Conservation (phyloP, 2,329 filamentous ascomycete genomes). For the Hortaea sp. region DNA sequence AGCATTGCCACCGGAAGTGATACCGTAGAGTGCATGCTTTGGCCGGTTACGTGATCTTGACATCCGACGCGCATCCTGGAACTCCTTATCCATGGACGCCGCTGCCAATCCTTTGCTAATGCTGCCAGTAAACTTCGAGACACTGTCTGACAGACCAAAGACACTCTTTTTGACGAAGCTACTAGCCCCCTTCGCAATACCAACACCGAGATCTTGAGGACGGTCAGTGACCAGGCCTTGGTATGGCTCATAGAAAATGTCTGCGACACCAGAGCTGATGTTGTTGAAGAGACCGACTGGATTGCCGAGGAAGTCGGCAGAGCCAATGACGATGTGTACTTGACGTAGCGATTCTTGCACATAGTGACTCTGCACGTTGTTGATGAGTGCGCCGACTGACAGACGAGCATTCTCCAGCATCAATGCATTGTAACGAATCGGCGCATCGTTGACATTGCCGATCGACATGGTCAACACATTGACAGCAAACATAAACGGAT, state of each 20-base stretch:
- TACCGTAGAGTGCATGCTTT: slow-evolving; percentile 93
- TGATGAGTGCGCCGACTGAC: slow-evolving; percentile 70
- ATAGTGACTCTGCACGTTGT: slow-evolving; percentile 88
- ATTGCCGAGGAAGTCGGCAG: slow-evolving; percentile 94
- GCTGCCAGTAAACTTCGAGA: slow-evolving; percentile 95
- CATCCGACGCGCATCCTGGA: slow-evolving; percentile 92
- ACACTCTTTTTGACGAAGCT: slow-evolving; percentile 98
- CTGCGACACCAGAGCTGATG: slow-evolving; percentile 89
- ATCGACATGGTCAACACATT: slow-evolving; percentile 99
- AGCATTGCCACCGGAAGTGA: slow-evolving; percentile 89
- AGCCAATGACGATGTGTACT: slow-evolving; percentile 93
- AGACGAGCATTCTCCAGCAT: slow-evolving; percentile 93
- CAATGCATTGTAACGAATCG: slow-evolving; percentile 82
- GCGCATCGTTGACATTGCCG: slow-evolving; percentile 96
- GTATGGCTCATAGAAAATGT: slow-evolving; percentile 99
- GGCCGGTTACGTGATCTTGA: slow-evolving; percentile 85
- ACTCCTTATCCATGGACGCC: slow-evolving; percentile 95
- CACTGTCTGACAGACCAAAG: slow-evolving; percentile 92
- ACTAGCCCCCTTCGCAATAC: slow-evolving; percentile 91
- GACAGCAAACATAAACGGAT: slow-evolving; percentile 96
- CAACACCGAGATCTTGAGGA: slow-evolving; percentile 87
- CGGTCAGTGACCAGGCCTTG: slow-evolving; percentile 93
- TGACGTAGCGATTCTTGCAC: slow-evolving; percentile 93
- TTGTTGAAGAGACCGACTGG: slow-evolving; percentile 97
- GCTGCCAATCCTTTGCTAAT: slow-evolving; percentile 94